Evolutionary conservation across 2,329 filamentous ascomycete species (phyloP).

Genomic region (Botrytis byssoidea): DNA sequence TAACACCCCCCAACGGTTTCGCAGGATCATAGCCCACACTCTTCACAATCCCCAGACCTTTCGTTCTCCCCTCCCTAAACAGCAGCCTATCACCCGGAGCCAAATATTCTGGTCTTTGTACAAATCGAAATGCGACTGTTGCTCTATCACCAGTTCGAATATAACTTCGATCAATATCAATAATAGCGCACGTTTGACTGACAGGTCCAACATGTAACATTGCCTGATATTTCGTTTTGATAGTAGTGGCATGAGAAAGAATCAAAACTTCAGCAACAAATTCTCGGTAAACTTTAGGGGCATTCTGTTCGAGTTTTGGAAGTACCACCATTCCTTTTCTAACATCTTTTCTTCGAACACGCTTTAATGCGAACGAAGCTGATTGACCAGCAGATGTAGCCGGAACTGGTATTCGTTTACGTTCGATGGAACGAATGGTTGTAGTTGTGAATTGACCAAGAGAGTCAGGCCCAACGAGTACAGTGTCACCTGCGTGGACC

Average conservation of each 20-base stretch:
- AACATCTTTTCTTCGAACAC: slow-evolving; percentile 85
- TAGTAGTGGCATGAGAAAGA: slow-evolving; percentile 92
- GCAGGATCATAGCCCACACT: slow-evolving; percentile 78
- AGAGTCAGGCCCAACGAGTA: slow-evolving; percentile 86
- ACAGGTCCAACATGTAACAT: slow-evolving; percentile 97
- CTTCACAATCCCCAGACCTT: slow-evolving; percentile 93
- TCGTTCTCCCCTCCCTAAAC: slow-evolving; percentile 92
- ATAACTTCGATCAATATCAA: slow-evolving; percentile 93
- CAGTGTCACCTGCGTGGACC: slow-evolving; percentile 83
- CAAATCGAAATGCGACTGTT: slow-evolving; percentile 89
- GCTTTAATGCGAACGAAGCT: slow-evolving; percentile 85
- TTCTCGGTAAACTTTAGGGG: slow-evolving; percentile 69
- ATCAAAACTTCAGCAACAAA: slow-evolving; percentile 91
- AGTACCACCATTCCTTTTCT: slow-evolving; percentile 98
- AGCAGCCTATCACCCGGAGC: slow-evolving; percentile 84
- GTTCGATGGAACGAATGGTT: slow-evolving; percentile 86
- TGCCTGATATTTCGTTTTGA: slow-evolving; percentile 94
- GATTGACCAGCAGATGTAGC: slow-evolving; percentile 89
- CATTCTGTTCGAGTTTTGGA: slow-evolving; percentile 72
- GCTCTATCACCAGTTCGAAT: slow-evolving; percentile 95
- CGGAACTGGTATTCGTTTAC: slow-evolving; percentile 86
- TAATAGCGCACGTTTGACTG: slow-evolving; percentile 93
- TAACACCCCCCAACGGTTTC: slow-evolving; percentile 44
- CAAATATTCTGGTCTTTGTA: slow-evolving; percentile 90
- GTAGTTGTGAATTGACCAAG: slow-evolving; percentile 87